Evolutionary conservation across 73 alveolate genomes (phyloP).

Genomic region (Symbiodinium pilosum): DNA sequence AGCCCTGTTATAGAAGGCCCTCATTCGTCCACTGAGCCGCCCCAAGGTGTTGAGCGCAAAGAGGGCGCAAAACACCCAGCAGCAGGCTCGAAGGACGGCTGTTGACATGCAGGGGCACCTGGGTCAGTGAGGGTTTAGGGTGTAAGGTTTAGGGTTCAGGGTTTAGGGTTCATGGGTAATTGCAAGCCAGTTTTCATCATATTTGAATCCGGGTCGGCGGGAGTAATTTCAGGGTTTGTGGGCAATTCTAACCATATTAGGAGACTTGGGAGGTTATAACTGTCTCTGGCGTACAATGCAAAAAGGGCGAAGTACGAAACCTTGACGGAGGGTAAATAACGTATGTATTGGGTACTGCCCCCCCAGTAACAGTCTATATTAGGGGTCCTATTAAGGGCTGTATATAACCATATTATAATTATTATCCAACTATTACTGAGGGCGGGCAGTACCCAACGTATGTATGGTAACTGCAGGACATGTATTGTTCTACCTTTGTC

Average conservation of each 20-base stretch:
- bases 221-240: neutral
- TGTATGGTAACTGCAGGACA: too few relatives aligned
- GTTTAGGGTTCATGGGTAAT: neutral
- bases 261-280: neutral
- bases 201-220: neutral
- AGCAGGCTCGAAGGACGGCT: neutral
- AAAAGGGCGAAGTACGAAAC: too few relatives aligned
- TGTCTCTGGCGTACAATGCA: too few relatives aligned
- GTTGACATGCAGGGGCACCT: neutral
- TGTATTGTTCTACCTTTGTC: too few relatives aligned
- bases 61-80: constrained; percentile 14
- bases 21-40: neutral
- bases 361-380: too few relatives aligned
- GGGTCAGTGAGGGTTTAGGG: neutral
- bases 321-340: too few relatives aligned
- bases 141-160: neutral
- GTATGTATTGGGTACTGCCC: too few relatives aligned
- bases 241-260: too few relatives aligned
- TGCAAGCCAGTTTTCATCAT: neutral
- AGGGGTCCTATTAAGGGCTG: too few relatives aligned
- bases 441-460: too few relatives aligned
- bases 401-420: too few relatives aligned
- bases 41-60: constrained; percentile 65
- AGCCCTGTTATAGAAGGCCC: neutral
- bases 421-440: too few relatives aligned